These are phyloP conservation scores for Stygiomarasmius scandens DNA, from an alignment of 1,284 basidiomycete genomes.

Conservation along the genomic window DNA sequence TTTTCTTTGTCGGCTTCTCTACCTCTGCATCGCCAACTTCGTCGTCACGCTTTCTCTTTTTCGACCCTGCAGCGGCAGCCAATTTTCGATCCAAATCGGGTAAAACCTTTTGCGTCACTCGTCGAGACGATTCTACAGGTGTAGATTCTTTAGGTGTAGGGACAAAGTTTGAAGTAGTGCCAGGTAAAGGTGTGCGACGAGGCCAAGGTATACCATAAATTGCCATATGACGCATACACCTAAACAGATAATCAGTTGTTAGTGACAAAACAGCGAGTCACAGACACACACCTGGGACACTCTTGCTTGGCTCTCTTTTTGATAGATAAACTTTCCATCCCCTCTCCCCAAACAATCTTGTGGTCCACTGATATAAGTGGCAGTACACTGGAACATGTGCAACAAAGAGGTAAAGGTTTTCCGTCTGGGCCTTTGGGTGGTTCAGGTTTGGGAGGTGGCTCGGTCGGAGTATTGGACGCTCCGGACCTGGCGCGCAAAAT, in stretches of 20 bases:
- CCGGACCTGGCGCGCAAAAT: slow-evolving; percentile 50
- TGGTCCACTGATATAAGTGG: slow-evolving; percentile 74
- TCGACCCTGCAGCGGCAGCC: slow-evolving; percentile 38
- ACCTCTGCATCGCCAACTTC: slow-evolving; percentile 38
- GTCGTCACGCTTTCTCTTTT: slow-evolving; percentile 26
- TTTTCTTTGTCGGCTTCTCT: slow-evolving; percentile 47
- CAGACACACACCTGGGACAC: slow-evolving; percentile 64
- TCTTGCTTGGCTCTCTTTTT: slow-evolving; percentile 66
- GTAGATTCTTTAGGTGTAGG: slow-evolving; percentile 56
- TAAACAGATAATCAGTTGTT: slow-evolving; percentile 26
- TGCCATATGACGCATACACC: slow-evolving; percentile 75
- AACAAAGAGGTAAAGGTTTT: slow-evolving; percentile 60
- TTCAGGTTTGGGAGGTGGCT: slow-evolving; percentile 36
- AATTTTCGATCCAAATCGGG: slow-evolving; percentile 58
- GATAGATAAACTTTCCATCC: slow-evolving; percentile 48
- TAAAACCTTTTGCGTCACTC: slow-evolving; percentile 51
- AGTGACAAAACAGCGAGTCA: slow-evolving; percentile 10
- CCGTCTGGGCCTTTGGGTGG: slow-evolving; percentile 56
- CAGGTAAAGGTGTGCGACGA: slow-evolving; percentile 55
- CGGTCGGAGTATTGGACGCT: slow-evolving; percentile 32
- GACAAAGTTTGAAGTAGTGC: slow-evolving; percentile 39
- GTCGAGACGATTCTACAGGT: slow-evolving; percentile 44
- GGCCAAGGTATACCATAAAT: slow-evolving; percentile 77
- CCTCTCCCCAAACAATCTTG: slow-evolving; percentile 71
- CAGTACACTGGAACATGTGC: slow-evolving; percentile 66